Base-by-base conservation (phyloP, 805 yeast genomes). In the Candida boleticola region DNA sequence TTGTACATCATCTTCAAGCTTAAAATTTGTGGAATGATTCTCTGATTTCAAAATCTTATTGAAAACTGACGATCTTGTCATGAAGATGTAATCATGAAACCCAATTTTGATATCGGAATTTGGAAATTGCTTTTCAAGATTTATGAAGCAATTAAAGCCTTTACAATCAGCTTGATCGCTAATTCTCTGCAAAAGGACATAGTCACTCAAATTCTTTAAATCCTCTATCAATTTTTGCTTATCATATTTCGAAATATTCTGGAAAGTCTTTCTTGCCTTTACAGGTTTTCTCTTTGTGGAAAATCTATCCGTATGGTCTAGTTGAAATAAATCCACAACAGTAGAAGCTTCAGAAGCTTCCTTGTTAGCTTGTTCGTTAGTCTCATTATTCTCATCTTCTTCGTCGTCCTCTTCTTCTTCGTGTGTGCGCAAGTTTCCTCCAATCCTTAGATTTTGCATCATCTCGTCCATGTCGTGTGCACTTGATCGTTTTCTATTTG, bases 131-230 rank as follows among this genome's bases (percentile, higher is more conserved):
- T 49, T 39, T 16, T 51, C 55, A 35, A 70, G 45, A 1, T 50
- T 49, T 22, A 74, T 55, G 10, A 33, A 44, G n/a, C 65, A 48
- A 50, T 74, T 77, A 48, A 61, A 69, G 11, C 54, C 58, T 40
- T 72, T 64, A 23, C 51, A 52, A 7, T 44, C 38, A 19, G 43
- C 43, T 2, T 27, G 7, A 9, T 40, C 39, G 16, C 19, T 34
- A 34, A 39, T 41, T 25, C 36, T 44, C 14, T 43, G 27, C 11
- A 37, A 22, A 16, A 47, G 27, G 6, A 9, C 21, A 22, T 25
- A 43, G 3, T 22, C 29, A 6, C 35, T 39, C 31, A 40, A 50
- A 13, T 46, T 42, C 22, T 42, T 43, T 21, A 51, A 40, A 9
- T 34, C n/a, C 19, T 36, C 40, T 13, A 42, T 21, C n/a, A 50